phyloP scores from a whole-genome alignment of 148 eudicot species.

The Chenopodium quinoa region DNA sequence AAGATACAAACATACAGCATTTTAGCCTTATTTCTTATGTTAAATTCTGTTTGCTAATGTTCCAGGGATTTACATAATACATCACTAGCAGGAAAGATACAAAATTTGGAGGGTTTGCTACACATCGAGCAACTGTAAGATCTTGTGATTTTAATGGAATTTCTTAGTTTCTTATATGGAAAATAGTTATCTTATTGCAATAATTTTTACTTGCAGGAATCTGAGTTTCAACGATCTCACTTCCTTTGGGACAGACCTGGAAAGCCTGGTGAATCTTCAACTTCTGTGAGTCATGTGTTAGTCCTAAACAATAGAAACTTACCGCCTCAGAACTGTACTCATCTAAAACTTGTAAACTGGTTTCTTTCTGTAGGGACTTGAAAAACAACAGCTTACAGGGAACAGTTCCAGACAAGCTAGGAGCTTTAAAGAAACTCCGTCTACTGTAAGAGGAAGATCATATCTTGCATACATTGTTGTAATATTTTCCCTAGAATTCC shows the following conservation, averaged over 20 bases:
- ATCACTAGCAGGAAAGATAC: constrained; percentile 67
- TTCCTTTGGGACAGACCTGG: constrained; percentile 65
- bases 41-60: constrained; percentile 1
- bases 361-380: constrained; percentile 53
- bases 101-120: constrained; percentile 62
- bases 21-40: neutral
- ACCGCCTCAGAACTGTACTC: neutral
- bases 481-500: neutral
- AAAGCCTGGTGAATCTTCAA: constrained; percentile 54
- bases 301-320: neutral
- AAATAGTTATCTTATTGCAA: neutral
- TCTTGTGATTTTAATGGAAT: neutral
- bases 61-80: constrained; percentile 78
- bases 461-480: neutral
- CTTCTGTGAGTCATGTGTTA: constrained; percentile 47
- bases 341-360: neutral
- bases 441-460: constrained; percentile 45
- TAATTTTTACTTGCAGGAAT: constrained; percentile 44
- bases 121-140: constrained; percentile 64
- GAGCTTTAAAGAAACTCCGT: constrained; percentile 59
- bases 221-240: constrained; percentile 71
- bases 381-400: constrained; percentile 64
- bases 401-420: constrained; percentile 57
- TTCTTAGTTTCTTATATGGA: neutral
- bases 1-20: neutral